A percentile compares a stretch with the other conserved stretches of the same genome.
These are phyloP conservation scores for Sporothrix humicola DNA, from an alignment of 2,329 filamentous ascomycete species.

Conservation along the genomic window DNA sequence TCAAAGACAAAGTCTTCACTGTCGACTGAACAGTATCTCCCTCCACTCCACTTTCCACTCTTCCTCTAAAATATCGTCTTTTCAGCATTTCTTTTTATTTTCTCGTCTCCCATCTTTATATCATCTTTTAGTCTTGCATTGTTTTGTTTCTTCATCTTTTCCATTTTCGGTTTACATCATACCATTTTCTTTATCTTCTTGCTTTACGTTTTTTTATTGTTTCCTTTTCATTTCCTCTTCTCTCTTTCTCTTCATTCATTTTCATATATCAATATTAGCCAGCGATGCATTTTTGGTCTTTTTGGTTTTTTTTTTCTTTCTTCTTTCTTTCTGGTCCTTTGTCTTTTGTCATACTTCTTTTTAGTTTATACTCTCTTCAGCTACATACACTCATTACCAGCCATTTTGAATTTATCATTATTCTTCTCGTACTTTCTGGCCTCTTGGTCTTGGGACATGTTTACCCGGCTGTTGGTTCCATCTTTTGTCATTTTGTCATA, in stretches of 20 bases:
- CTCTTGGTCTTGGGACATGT: not conserved
- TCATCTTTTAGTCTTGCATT: not conserved
- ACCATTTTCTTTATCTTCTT: constrained; percentile 14
- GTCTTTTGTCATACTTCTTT: not conserved
- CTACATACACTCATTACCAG: constrained; percentile 2
- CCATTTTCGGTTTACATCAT: not conserved
- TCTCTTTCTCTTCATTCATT: constrained; percentile 1
- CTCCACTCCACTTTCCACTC: constrained; percentile 20
- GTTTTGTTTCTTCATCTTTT: constrained; percentile 7
- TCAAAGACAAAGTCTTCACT: not conserved
- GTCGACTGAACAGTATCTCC: not conserved
- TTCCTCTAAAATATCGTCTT: not conserved
- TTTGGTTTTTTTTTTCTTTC: not conserved
- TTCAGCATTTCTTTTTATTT: not conserved
- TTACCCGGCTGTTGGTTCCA: constrained; percentile 6
- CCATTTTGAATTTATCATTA: not conserved
- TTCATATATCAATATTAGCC: constrained; percentile 31
- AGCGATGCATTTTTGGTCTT: constrained; percentile 12
- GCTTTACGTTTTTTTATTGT: constrained; percentile 17
- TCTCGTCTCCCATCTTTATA: not conserved
- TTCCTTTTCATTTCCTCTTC: not conserved
- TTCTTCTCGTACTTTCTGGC: not conserved
- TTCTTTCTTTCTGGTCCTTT: not conserved
- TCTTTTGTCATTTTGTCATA: constrained; percentile 1
- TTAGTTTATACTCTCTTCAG: not conserved